Base-by-base conservation (phyloP, 2,329 filamentous ascomycete species). In the Verticillium nonalfalfae region DNA sequence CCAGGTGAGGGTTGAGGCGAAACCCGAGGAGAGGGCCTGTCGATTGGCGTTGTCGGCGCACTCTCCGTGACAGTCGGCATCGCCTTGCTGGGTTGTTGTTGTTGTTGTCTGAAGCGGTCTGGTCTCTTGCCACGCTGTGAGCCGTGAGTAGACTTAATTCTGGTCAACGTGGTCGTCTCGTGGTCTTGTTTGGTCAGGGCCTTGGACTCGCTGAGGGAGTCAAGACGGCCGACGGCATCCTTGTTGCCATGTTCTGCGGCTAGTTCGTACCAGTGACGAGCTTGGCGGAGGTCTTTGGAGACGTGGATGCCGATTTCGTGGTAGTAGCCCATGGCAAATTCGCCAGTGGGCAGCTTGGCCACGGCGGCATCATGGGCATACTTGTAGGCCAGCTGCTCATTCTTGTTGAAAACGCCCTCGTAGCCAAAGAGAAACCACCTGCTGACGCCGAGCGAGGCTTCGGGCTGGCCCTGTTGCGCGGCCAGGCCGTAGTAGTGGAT, bases 341-440 rank as follows among this genome's bases (percentile, higher is more conserved):
- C 93, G 57, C 93, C 95, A 0, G 93, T 98, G 0, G 92, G 83
- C 57, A 98, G 82, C 60, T 93, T 93, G 45, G 87, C 85, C 58
- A 86, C 81, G 9, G 95, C 94, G 11, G 95, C 95, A 66, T 94
- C 86, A 68, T 94, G 86, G 1, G 95, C 95, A 71, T 97, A 98
- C 59, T 87, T 89, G 75, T 91, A 99, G 7, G 95, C 94, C 57
- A 98, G 79, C 72, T 94, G 90, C 75, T 99, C 95, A 70, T 97
- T 98, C 81, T 98, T 98, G 63, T 91, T 85, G 71, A 99, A 97
- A 7, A 96, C 83, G 26, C 89, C 90, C 67, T 98, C 94, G 66
- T 95, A 93, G 2, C 95, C 95, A 70, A 96, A 98, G 34, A 99
- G 82, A 72, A 98, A 99, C 95, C 95, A 99, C 75, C 97, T 95